Evolutionary conservation across 192 early-diverging fungal genomes (phyloP).

Genomic region (Coemansia sp.): DNA sequence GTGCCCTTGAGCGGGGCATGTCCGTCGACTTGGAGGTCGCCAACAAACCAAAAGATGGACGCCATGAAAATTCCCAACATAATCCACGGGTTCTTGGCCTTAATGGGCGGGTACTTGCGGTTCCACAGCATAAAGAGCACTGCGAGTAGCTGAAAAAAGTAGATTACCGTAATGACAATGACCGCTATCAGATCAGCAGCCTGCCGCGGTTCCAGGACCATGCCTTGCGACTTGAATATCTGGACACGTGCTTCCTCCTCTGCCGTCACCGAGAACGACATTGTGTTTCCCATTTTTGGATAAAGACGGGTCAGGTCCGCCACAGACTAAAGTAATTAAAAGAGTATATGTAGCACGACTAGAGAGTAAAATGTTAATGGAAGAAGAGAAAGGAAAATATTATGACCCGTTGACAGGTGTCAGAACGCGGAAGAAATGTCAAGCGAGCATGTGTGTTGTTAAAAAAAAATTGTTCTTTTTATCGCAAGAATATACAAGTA

Average conservation of each 20-base stretch:
- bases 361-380: not conserved
- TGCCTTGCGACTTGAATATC: not conserved
- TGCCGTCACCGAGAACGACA: constrained; percentile 30
- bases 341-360: not conserved
- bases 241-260: constrained; percentile 23
- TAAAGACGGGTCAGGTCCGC: not conserved
- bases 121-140: constrained; percentile 42
- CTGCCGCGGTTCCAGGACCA: constrained; percentile 35
- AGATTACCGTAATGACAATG: constrained; percentile 4
- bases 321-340: not conserved
- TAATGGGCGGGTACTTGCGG: constrained; percentile 58
- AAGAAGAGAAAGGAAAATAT: not conserved
- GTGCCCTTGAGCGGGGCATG: constrained; percentile 37
- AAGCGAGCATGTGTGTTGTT: not conserved
- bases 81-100: constrained; percentile 53
- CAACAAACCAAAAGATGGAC: constrained; percentile 51
- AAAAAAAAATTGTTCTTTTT: not conserved
- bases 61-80: constrained; percentile 34
- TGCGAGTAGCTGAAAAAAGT: constrained; percentile 33
- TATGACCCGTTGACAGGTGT: not conserved
- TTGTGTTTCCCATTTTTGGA: constrained; percentile 25
- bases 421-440: not conserved
- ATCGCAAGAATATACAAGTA: not conserved
- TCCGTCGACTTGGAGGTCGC: constrained; percentile 51
- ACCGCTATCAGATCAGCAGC: constrained; percentile 23